A percentile compares a stretch with the other conserved stretches of the same genome.
Conservation (phyloP, 176 grass and related monocot species). For the Zoysia pacifica region DNA sequence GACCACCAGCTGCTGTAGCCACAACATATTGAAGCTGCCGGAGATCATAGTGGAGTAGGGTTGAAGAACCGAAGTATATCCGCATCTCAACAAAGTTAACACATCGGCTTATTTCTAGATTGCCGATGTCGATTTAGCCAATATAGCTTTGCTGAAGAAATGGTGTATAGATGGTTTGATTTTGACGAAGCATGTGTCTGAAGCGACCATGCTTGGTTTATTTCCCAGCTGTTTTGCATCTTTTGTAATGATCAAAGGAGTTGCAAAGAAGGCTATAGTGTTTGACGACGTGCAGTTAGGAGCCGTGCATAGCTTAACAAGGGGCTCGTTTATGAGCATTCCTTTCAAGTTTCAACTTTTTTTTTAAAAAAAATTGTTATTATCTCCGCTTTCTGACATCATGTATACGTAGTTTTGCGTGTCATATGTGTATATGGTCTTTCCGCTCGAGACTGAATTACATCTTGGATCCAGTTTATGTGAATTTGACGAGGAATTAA, state of each 20-base stretch:
- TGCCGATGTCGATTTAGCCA: not conserved
- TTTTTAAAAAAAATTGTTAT: not conserved
- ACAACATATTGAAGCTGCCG: constrained; percentile 55
- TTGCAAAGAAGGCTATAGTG: not conserved
- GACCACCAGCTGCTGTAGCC: constrained; percentile 59
- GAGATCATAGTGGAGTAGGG: constrained; percentile 84
- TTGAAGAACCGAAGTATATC: not conserved
- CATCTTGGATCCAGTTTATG: not conserved
- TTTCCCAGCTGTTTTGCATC: constrained; percentile 2
- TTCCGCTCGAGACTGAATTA: no score
- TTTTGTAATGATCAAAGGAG: constrained; percentile 21
- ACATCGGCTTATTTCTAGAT: constrained; percentile 14
- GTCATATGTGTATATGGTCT: not conserved
- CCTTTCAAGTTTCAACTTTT: not conserved
- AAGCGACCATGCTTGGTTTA: constrained; percentile 9
- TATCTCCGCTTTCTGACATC: not conserved
- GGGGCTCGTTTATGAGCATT: not conserved
- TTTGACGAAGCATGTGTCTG: constrained; percentile 30
- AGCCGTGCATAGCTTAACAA: not conserved
- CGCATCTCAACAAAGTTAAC: constrained; percentile 2
- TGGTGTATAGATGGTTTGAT: constrained; percentile 12
- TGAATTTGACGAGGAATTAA: no score
- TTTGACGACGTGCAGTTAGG: not conserved
- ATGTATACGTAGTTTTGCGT: not conserved
- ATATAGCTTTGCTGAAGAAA: constrained; percentile 15